Evolutionary conservation across 345 rosid species (phyloP).

Genomic region (Cochlearia excelsa): DNA sequence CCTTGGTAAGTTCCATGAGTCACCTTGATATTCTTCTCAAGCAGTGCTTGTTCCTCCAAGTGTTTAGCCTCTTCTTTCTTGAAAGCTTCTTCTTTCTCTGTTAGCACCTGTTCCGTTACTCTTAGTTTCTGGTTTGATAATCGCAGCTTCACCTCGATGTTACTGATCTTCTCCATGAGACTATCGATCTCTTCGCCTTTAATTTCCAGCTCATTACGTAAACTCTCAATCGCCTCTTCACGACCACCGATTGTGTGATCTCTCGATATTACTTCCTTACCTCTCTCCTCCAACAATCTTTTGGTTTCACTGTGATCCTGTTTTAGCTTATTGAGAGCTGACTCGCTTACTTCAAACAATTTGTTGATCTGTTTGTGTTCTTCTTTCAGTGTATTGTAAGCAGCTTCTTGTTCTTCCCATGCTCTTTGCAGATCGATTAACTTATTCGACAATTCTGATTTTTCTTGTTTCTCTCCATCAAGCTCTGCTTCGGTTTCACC

Average conservation of each 20-base stretch:
- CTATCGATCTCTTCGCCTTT: slow-evolving; percentile 70
- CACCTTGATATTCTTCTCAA: slow-evolving; percentile 54
- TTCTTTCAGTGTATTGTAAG: slow-evolving; percentile 40
- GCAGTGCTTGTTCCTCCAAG: slow-evolving; percentile 35
- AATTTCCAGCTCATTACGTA: slow-evolving; percentile 67
- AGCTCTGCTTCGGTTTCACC: slow-evolving; percentile 44
- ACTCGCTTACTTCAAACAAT: slow-evolving; percentile 38
- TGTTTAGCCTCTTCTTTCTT: slow-evolving; percentile 60
- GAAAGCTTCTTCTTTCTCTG: slow-evolving; percentile 73
- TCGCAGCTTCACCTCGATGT: slow-evolving; percentile 78
- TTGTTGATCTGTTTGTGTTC: slow-evolving; percentile 45
- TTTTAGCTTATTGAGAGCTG: slow-evolving; percentile 32
- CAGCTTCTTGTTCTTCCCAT: slow-evolving; percentile 38
- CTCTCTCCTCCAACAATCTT: slow-evolving; percentile 45
- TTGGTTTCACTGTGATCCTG: slow-evolving; percentile 42
- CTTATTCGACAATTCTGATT: slow-evolving; percentile 42
- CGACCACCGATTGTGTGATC: slow-evolving; percentile 42
- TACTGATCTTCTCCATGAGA: slow-evolving; percentile 50
- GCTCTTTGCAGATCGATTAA: slow-evolving; percentile 39
- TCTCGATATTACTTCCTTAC: slow-evolving; percentile 29
- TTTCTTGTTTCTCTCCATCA: slow-evolving; percentile 52
- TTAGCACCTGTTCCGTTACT: slow-evolving; percentile 78
- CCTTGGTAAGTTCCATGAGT: slow-evolving; percentile 44
- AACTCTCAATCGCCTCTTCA: slow-evolving; percentile 65
- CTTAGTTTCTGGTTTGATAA: slow-evolving; percentile 94